Evolutionary conservation across 805 yeast species (phyloP).

Genomic region (Candida awuae): DNA sequence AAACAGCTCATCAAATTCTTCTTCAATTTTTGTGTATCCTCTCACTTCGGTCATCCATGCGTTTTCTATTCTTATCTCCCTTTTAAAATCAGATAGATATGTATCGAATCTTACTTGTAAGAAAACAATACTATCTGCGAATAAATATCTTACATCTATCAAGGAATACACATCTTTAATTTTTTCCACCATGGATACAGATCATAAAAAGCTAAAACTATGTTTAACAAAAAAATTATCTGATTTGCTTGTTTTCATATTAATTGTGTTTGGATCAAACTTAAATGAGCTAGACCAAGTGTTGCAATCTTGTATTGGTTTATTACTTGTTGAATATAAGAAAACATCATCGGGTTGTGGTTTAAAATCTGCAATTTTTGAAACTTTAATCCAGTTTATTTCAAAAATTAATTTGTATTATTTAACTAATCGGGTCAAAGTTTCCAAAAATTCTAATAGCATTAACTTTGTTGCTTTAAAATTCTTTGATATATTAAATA

Average conservation of each 20-base stretch:
- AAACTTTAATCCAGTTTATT: slow-evolving; percentile 25
- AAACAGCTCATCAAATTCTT: slow-evolving; percentile 9
- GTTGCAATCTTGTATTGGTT: slow-evolving; percentile 20
- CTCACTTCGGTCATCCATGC: slow-evolving; percentile 24
- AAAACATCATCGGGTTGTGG: slow-evolving; percentile 10
- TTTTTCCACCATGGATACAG: slow-evolving; percentile 22
- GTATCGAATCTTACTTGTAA: slow-evolving; percentile 19
- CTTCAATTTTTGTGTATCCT: slow-evolving; percentile 23
- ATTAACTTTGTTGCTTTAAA: slow-evolving; percentile 26
- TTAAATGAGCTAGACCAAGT: slow-evolving; percentile 19
- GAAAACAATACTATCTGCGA: slow-evolving; percentile 17
- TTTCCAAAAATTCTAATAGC: slow-evolving; percentile 16
- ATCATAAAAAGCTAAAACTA: slow-evolving; percentile 24
- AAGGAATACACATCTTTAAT: slow-evolving; percentile 15
- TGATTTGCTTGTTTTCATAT: slow-evolving; percentile 27
- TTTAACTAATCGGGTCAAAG: slow-evolving; percentile 22
- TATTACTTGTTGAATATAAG: slow-evolving; percentile 17
- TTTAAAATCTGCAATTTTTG: slow-evolving; percentile 23
- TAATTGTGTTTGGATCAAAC: slow-evolving; percentile 24
- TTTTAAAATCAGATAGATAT: slow-evolving; percentile 28
- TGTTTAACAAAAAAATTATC: slow-evolving; percentile 26
- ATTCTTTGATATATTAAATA: slow-evolving; percentile 23
- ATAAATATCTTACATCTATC: slow-evolving; percentile 20
- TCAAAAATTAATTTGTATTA: slow-evolving; percentile 26
- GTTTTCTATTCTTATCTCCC: slow-evolving; percentile 21